Evolutionary conservation across 2,329 filamentous ascomycete genomes (phyloP), one percentile per base, ranked within the genome.

Genomic region (Curvularia verruculosa): DNA sequence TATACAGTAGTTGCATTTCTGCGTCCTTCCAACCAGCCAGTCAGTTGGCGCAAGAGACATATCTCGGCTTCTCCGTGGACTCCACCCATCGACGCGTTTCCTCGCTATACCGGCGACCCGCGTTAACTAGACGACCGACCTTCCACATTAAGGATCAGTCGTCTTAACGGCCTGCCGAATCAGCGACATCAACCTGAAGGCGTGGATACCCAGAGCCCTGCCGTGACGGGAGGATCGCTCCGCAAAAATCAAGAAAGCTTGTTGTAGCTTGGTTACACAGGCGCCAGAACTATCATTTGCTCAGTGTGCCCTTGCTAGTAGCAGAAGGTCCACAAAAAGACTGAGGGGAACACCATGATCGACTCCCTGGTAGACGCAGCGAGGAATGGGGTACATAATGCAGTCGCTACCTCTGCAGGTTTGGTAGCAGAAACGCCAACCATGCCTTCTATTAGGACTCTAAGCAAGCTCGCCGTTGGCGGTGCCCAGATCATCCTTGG

Each of bases 381-480:
- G 39, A 60, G 50, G 46, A 54, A 63, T 13, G 59, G 66, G 40
- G 55, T 74, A 71, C 68, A 73, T 64, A 73, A 68, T 59, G 67
- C 59, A 9, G 66, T 58, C 6, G 51, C 49, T 28, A 26, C 66
- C 56, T 49, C 64, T 19, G 56, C 41, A 43, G 52, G 24, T 19
- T 19, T 51, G 46, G 51, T 34, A 40, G 59, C 60, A 62, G 59
- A 73, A 59, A 57, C 72, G 46, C 62, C 67, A 52, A 49, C 59
- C 40, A 64, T 76, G 54, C 75, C 75, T 57, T 77, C 74, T 24
- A 59, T 77, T 29, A 61, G 71, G 24, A 74, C 72, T 15, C 56
- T 77, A 43, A 69, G 72, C 52, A 77, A 77, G 63, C 51, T 77
- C 36, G 75, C 74, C 21, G 56, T 77, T 2, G 65, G 69, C 41